Base-by-base conservation (phyloP, 2,329 filamentous ascomycete genomes). In the Fusarium compactum region DNA sequence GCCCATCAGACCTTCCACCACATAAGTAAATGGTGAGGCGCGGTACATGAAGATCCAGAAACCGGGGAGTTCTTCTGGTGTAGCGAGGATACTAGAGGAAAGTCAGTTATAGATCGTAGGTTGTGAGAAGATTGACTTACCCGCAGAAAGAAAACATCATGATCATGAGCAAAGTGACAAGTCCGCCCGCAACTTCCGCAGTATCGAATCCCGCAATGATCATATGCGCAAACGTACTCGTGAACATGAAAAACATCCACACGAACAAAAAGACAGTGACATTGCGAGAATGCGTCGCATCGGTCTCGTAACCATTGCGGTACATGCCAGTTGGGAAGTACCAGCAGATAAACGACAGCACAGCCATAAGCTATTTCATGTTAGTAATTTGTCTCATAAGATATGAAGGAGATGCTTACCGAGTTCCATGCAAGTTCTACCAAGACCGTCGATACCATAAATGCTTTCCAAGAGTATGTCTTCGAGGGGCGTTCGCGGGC, bases 41-140 rank as follows among this genome's bases (percentile, higher is more conserved):
- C 90, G 86, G 77, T 93, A 93, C 87, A 93, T 90, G 83, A 92
- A 92, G 71, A 89, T 87, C 92, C 92, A 94, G 83, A 94, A 93
- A 5, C 87, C 82, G 0, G 92, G 91, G n/a, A 94, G 85, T 3
- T 83, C 80, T 1, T 79, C 76, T 1, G 90, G 90, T 3, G 83
- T 80, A 8, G 89, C 89, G 52, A 93, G 83, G 34, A 93, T 88
- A 81, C 88, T 84, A 56, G 78, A 38, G 65, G 10, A 25, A 18
- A 29, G 61, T 69, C 8, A 59, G 54, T 5, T 6, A 18, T 11
- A 4, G 8, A n/a, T 2, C 7, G 10, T 18, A 2, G 5, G 7
- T 4, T 5, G 6, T 7, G 1, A 24, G 8, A 0, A 6, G 11
- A 40, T 11, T 6, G 2, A 62, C 92, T 80, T 91, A 92, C 84